A percentile compares a stretch with the other conserved stretches of the same genome.
phyloP scores from a whole-genome alignment of 805 yeast species.

The Candida insectalens region DNA sequence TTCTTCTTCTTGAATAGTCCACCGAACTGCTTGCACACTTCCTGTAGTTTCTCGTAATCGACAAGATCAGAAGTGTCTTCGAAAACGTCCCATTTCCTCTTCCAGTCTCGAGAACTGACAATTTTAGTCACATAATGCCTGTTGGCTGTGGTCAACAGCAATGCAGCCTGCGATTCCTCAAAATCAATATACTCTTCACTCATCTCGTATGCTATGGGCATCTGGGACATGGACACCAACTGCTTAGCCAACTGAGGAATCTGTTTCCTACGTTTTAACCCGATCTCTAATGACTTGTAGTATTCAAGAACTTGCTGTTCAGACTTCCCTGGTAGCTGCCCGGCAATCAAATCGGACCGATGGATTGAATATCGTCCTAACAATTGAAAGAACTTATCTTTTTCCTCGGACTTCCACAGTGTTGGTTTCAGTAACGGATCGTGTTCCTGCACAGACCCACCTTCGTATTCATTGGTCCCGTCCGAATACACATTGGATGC shows the following conservation, averaged over 20 bases:
- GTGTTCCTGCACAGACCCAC: no score
- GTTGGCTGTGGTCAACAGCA: constrained; percentile 1
- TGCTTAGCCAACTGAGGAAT: constrained; percentile 8
- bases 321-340: constrained; percentile 31
- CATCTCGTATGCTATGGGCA: constrained; percentile 47
- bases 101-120: no score
- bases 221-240: constrained; percentile 29
- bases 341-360: constrained; percentile 30
- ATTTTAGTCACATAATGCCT: no score
- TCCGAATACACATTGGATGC: background rate
- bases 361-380: constrained; percentile 41
- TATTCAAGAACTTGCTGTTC: constrained; percentile 34
- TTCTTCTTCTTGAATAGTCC: no score
- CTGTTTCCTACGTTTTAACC: constrained; percentile 19
- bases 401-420: constrained; percentile 39
- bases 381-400: constrained; percentile 39
- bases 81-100: no score
- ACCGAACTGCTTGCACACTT: no score
- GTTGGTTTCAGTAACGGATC: background rate
- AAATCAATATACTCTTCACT: constrained; percentile 30
- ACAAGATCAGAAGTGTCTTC: no score
- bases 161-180: constrained; percentile 29
- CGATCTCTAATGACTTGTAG: constrained; percentile 28
- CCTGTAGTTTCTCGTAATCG: no score
- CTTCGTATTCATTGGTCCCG: no score